Evolutionary conservation across 2,329 filamentous ascomycete species (phyloP).

Genomic region (Cladosporium cucumerinum): DNA sequence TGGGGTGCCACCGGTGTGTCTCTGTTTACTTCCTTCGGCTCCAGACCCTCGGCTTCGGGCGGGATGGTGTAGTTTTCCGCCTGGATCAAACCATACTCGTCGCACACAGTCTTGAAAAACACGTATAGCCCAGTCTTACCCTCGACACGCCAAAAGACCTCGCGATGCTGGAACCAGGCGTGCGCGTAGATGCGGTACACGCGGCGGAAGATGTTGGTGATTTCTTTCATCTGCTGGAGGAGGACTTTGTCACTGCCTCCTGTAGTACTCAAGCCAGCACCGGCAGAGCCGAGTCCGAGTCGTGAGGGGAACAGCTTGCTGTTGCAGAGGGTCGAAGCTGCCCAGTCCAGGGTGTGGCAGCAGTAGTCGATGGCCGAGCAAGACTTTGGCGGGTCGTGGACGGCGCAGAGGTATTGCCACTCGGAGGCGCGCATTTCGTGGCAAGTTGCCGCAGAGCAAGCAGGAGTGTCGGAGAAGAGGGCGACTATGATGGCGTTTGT

Average conservation of each 20-base stretch:
- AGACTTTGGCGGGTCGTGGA: slow-evolving; percentile 92
- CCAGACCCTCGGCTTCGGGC: slow-evolving; percentile 83
- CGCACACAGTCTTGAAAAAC: slow-evolving; percentile 96
- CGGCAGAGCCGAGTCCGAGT: slow-evolving; percentile 54
- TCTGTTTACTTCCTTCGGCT: slow-evolving; percentile 37
- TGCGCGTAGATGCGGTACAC: slow-evolving; percentile 97
- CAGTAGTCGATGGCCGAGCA: slow-evolving; percentile 99
- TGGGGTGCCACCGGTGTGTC: slow-evolving; percentile 15
- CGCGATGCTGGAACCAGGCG: slow-evolving; percentile 96
- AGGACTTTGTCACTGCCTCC: slow-evolving; percentile 34
- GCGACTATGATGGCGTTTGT: slow-evolving; percentile 89
- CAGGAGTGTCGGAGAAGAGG: slow-evolving; percentile 85
- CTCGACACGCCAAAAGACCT: slow-evolving; percentile 93
- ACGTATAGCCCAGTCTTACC: slow-evolving; percentile 87
- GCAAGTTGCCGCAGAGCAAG: slow-evolving; percentile 84
- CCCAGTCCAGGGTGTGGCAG: slow-evolving; percentile 98
- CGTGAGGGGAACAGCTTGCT: slow-evolving; percentile 93
- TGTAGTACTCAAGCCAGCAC: slow-evolving; percentile 19
- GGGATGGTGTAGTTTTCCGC: slow-evolving; percentile 96
- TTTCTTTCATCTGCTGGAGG: slow-evolving; percentile 68
- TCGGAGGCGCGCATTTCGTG: slow-evolving; percentile 98
- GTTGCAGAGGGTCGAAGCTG: slow-evolving; percentile 87
- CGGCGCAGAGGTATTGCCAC: slow-evolving; percentile 98
- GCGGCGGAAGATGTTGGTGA: slow-evolving; percentile 91
- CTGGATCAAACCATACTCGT: slow-evolving; percentile 82